These are phyloP conservation scores for Podospora bellae-mahoneyi DNA, from an alignment of 495 filamentous ascomycete genomes.

Conservation along the genomic window DNA sequence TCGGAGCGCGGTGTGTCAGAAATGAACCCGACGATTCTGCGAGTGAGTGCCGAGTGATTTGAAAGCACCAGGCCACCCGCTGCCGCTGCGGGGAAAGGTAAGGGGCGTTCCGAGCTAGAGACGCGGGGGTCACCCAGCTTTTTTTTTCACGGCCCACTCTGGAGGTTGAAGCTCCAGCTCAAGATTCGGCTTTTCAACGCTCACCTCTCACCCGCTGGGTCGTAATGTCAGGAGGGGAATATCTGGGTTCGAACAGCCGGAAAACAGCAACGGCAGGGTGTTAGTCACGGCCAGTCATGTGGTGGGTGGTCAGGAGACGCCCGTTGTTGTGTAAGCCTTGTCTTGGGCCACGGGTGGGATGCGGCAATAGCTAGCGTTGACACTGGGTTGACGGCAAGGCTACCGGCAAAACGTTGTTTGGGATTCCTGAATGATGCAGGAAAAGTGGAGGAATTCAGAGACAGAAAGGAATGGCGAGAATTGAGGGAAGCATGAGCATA, in stretches of 20 bases:
- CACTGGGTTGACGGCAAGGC: not conserved
- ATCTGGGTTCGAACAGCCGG: not conserved
- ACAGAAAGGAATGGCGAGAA: not conserved
- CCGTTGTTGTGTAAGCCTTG: not conserved
- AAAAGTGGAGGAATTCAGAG: not conserved
- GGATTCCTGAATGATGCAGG: not conserved
- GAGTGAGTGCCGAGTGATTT: slow-evolving; percentile 1
- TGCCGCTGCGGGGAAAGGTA: slow-evolving; percentile 2
- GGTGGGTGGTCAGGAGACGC: no score
- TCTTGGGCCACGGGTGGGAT: not conserved
- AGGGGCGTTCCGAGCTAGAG: not conserved
- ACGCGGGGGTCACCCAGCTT: not conserved
- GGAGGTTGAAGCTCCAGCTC: not conserved
- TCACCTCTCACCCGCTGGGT: not conserved
- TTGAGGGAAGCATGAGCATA: not conserved
- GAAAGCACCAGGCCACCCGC: slow-evolving; percentile 4
- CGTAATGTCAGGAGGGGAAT: not conserved
- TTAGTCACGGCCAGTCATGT: no score
- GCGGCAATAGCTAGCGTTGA: not conserved
- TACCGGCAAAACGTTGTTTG: not conserved
- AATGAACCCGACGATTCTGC: not conserved
- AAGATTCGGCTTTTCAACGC: not conserved
- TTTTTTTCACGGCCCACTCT: not conserved
- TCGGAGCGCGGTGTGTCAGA: not conserved
- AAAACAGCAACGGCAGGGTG: no score